Evolutionary conservation across 768 basidiomycete genomes (phyloP).

Genomic region (Amanita molliuscula): DNA sequence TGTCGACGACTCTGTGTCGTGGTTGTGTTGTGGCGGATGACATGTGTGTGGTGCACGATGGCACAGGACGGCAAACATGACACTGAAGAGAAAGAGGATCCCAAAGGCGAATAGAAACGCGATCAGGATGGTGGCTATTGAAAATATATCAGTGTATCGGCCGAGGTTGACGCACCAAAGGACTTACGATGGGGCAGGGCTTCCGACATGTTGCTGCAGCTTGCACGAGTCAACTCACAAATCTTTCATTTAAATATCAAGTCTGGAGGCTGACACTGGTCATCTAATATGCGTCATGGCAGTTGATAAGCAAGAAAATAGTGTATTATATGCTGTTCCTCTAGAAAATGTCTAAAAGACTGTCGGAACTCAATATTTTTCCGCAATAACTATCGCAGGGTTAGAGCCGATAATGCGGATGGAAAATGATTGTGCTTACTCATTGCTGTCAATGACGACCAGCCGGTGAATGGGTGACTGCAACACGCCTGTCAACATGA

Average conservation of each 20-base stretch:
- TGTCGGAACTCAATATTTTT: constrained; percentile 3
- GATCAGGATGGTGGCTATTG: constrained; percentile 6
- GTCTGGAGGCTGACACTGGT: background rate
- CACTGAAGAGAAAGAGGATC: constrained; percentile 3
- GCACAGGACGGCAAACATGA: constrained; percentile 5
- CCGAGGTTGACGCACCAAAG: background rate
- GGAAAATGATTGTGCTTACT: constrained; percentile 42
- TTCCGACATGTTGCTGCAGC: background rate
- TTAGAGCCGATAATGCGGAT: background rate
- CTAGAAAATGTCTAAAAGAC: background rate
- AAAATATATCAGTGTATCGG: background rate
- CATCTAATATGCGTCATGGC: background rate
- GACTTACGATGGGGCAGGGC: background rate
- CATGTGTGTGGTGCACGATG: background rate
- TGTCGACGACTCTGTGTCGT: background rate
- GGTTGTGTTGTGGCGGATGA: background rate
- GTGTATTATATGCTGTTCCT: background rate
- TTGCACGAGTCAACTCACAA: background rate
- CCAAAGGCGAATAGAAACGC: constrained; percentile 6
- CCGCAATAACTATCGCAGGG: constrained; percentile 2
- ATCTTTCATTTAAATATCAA: background rate
- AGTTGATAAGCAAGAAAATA: background rate
- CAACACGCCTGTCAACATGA: constrained; percentile 4
- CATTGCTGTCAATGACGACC: constrained; percentile 84
- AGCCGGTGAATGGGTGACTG: constrained; percentile 95